A percentile compares a stretch with the other conserved stretches of the same genome.
Conservation (phyloP, 192 early-diverging fungal genomes). For the Umbelopsis sp. region DNA sequence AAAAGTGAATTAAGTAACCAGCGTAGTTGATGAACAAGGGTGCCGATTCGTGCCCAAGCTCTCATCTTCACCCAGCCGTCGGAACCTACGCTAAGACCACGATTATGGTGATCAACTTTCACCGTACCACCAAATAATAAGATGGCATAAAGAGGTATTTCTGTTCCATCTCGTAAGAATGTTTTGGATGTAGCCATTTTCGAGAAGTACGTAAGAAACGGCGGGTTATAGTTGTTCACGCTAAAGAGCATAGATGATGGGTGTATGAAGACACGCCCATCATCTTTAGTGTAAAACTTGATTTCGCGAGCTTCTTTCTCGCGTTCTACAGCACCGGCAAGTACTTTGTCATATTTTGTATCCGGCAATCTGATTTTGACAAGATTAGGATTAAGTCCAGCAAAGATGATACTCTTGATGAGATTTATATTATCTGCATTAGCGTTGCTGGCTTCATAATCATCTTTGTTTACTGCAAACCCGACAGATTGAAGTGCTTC, state of each 20-base stretch:
- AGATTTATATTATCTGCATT: slow-evolving; percentile 63
- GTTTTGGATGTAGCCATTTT: slow-evolving; percentile 70
- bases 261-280: slow-evolving; percentile 81
- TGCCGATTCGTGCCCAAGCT: slow-evolving; percentile 74
- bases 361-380: slow-evolving; percentile 72
- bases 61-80: slow-evolving; percentile 64
- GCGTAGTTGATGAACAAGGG: slow-evolving; percentile 77
- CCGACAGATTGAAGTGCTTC: slow-evolving; percentile 62
- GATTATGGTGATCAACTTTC: slow-evolving; percentile 68
- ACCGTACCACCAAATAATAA: slow-evolving; percentile 86
- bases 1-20: slow-evolving; percentile 70
- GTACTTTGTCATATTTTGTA: slow-evolving; percentile 71
- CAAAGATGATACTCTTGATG: slow-evolving; percentile 75
- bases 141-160: slow-evolving; percentile 64
- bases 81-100: slow-evolving; percentile 60
- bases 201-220: slow-evolving; percentile 72
- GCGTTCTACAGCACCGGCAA: slow-evolving; percentile 70
- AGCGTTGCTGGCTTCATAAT: slow-evolving; percentile 49
- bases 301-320: slow-evolving; percentile 76
- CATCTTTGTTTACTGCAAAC: slow-evolving; percentile 46
- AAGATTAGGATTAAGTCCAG: slow-evolving; percentile 86
- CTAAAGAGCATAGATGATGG: slow-evolving; percentile 78
- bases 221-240: slow-evolving; percentile 57
- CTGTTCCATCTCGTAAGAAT: slow-evolving; percentile 68
- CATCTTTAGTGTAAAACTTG: slow-evolving; percentile 66